A percentile compares a stretch with the other conserved stretches of the same genome.
Evolutionary conservation across 768 basidiomycete genomes (phyloP).

Genomic region (Trametes coccinea): DNA sequence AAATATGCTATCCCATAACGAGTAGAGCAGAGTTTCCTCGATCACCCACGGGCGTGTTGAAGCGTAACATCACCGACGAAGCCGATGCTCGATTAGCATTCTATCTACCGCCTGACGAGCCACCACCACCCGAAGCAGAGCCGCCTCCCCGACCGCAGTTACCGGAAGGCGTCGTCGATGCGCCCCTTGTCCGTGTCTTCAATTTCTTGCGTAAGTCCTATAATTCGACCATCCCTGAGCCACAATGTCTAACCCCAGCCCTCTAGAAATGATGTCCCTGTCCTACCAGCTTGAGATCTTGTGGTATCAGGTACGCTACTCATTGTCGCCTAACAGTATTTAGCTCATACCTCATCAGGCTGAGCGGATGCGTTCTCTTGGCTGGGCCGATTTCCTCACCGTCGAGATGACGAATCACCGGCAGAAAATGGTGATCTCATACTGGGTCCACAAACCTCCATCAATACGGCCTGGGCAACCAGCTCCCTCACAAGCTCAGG

Average conservation of each 20-base stretch:
- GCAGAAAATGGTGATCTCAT: slow-evolving; percentile 70
- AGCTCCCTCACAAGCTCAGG: slow-evolving; percentile 26
- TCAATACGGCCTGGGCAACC: slow-evolving; percentile 30
- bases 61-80: slow-evolving; percentile 69
- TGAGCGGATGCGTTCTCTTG: slow-evolving; percentile 74
- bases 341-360: slow-evolving; percentile 41
- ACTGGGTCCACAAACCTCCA: slow-evolving; percentile 68
- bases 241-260: not conserved
- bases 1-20: not conserved
- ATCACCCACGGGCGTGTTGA: slow-evolving; percentile 60
- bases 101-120: slow-evolving; percentile 49
- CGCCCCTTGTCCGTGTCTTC: slow-evolving; percentile 81
- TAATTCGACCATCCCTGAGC: not conserved
- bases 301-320: slow-evolving; percentile 61
- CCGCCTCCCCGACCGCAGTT: slow-evolving; percentile 51
- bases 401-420: slow-evolving; percentile 70
- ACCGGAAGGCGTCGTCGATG: slow-evolving; percentile 65
- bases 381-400: slow-evolving; percentile 79
- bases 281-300: slow-evolving; percentile 92
- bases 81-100: slow-evolving; percentile 67
- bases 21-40: slow-evolving; percentile 65
- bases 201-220: slow-evolving; percentile 83
- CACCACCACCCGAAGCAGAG: slow-evolving; percentile 42
- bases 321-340: not conserved
- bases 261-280: slow-evolving; percentile 83